Conservation (phyloP, 1,284 basidiomycete species). For the Athelia psychrophila region DNA sequence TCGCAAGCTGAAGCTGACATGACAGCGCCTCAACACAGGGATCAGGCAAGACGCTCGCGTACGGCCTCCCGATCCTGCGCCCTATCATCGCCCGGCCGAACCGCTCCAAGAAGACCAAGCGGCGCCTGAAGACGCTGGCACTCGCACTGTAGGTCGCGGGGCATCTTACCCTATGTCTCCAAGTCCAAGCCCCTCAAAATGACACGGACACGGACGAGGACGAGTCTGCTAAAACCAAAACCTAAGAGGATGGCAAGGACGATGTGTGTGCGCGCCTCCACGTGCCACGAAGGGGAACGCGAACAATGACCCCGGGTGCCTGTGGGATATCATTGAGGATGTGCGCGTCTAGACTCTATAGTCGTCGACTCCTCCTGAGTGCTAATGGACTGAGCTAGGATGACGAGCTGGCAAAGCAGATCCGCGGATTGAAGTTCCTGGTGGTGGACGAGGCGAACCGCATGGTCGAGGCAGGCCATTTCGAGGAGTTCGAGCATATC, state of each 20-base stretch:
- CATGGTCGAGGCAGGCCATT: slow-evolving; percentile 98
- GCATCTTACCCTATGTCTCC: slow-evolving; percentile 70
- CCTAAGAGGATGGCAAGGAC: slow-evolving; percentile 12
- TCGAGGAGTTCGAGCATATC: slow-evolving; percentile 93
- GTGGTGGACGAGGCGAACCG: slow-evolving; percentile 99
- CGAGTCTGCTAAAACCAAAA: slow-evolving; percentile 17
- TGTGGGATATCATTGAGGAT: slow-evolving; percentile 93
- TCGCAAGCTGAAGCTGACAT: slow-evolving; percentile 4
- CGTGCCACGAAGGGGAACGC: slow-evolving; percentile 26
- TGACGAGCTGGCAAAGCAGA: slow-evolving; percentile 63
- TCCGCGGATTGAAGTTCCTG: slow-evolving; percentile 73
- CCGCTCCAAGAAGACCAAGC: slow-evolving; percentile 36
- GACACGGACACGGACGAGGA: too few species aligned
- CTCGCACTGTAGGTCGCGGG: slow-evolving; percentile 91
- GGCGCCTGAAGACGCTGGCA: slow-evolving; percentile 72
- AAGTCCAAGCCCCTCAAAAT: too few species aligned
- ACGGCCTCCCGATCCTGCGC: slow-evolving; percentile 88
- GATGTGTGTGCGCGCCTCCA: slow-evolving; percentile 6
- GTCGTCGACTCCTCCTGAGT: not conserved
- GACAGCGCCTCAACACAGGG: slow-evolving; percentile 58
- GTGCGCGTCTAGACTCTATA: slow-evolving; percentile 38
- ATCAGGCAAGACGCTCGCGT: slow-evolving; percentile 96
- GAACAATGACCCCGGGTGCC: slow-evolving; percentile 68
- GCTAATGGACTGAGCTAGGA: slow-evolving; percentile 48
- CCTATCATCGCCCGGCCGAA: slow-evolving; percentile 60